Conservation (phyloP, 1,284 basidiomycete species). For the Malassezia caprae region DNA sequence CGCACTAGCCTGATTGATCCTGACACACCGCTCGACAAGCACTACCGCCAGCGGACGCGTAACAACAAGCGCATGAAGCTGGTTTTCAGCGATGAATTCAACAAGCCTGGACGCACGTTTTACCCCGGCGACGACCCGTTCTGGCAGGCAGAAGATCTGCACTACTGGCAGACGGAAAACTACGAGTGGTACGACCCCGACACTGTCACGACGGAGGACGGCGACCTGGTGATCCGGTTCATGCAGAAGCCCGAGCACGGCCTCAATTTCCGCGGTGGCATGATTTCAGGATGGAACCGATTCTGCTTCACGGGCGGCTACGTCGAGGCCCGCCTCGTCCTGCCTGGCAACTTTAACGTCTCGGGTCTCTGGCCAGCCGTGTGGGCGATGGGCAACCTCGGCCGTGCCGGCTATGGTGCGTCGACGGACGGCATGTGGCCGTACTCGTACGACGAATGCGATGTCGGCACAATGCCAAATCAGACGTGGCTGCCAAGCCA, state of each 20-base stretch:
- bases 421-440: constrained; percentile 54
- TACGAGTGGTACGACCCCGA: constrained; percentile 42
- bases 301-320: constrained; percentile 46
- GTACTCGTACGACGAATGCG: constrained; percentile 50
- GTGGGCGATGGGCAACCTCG: constrained; percentile 53
- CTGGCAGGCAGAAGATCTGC: constrained; percentile 40
- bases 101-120: constrained; percentile 32
- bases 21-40: constrained; percentile 26
- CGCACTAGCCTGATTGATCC: constrained; percentile 27
- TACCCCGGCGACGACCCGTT: constrained; percentile 48
- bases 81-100: constrained; percentile 46
- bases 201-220: constrained; percentile 32
- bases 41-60: constrained; percentile 17
- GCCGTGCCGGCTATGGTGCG: constrained; percentile 68
- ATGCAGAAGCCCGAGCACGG: constrained; percentile 48
- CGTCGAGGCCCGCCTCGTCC: constrained; percentile 39
- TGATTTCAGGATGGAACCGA: constrained; percentile 45
- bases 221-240: constrained; percentile 29
- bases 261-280: constrained; percentile 37
- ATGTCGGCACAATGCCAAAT: constrained; percentile 40
- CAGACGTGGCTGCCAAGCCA: constrained; percentile 30
- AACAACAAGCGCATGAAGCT: constrained; percentile 26
- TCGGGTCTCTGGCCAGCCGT: constrained; percentile 37
- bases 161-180: constrained; percentile 33
- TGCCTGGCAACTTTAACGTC: constrained; percentile 29